A percentile compares a stretch with the other conserved stretches of the same genome.
Evolutionary conservation across 2,329 filamentous ascomycete genomes (phyloP).

Genomic region (Achaetomium macrosporum): DNA sequence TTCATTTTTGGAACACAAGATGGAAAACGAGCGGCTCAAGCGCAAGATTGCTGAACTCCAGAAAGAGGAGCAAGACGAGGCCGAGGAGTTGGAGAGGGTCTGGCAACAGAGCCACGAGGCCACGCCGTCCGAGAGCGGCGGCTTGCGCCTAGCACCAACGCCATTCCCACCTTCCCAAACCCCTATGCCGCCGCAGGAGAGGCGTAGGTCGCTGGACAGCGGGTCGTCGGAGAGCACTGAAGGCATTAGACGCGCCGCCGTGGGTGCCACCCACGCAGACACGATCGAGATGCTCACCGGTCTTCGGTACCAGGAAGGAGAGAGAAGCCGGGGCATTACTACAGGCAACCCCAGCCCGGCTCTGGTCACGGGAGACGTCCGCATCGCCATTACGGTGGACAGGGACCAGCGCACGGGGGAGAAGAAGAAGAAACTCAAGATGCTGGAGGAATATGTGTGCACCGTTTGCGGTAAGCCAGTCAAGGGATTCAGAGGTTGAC

Average conservation of each 20-base stretch:
- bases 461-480: slow-evolving; percentile 70
- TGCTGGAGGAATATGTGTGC: slow-evolving; percentile 84
- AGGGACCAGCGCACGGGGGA: slow-evolving; percentile 65
- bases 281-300: slow-evolving; percentile 93
- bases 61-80: slow-evolving; percentile 77
- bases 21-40: slow-evolving; percentile 83
- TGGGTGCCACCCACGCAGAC: slow-evolving; percentile 65
- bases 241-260: slow-evolving; percentile 64
- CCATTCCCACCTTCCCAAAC: neutral
- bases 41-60: slow-evolving; percentile 81
- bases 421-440: slow-evolving; percentile 85
- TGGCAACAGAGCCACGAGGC: slow-evolving; percentile 55
- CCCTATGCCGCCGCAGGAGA: slow-evolving; percentile 61
- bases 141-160: slow-evolving; percentile 21
- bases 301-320: slow-evolving; percentile 78
- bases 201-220: slow-evolving; percentile 56
- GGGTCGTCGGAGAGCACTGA: slow-evolving; percentile 68
- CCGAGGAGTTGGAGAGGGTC: slow-evolving; percentile 57
- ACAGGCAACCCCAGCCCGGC: slow-evolving; percentile 77
- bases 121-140: slow-evolving; percentile 41
- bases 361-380: slow-evolving; percentile 77
- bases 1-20: slow-evolving; percentile 93
- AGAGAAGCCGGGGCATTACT: slow-evolving; percentile 80
- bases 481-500: neutral
- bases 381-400: slow-evolving; percentile 77